Base-by-base conservation (phyloP, 2,329 filamentous ascomycete genomes). In the Clarireedia paspali region DNA sequence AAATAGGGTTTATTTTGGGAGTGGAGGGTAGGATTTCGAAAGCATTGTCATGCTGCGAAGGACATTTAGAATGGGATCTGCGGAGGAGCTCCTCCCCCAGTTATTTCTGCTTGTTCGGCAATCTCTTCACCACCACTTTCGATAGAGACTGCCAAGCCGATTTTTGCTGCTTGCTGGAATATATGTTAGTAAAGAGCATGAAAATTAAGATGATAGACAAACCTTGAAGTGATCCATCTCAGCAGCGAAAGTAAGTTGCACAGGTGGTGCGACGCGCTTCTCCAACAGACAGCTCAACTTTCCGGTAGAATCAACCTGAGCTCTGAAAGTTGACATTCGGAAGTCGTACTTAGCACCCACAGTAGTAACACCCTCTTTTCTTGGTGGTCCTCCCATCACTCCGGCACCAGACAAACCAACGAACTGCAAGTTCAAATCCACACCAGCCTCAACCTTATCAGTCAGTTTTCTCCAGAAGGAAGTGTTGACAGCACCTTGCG, bases 261-360 rank as follows among this genome's bases (percentile, higher is more conserved):
- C 91, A 27, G 91, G 88, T 62, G 91, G 90, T 30, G 91, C 91
- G 68, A 99, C 89, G 69, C 91, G 87, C 84, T 96, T 97, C 80
- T 99, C 94, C 64, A 97, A 77, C 68, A 96, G 76, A 70, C 90
- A 94, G 74, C 88, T 89, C 59, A 99, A 80, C 78, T 95, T 96
- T 72, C 94, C 94, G 71, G 89, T 85, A 68, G 91, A 95, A 75
- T 99, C 94, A 66, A 97, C 82, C 76, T 99, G 94, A 46, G 92
- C 94, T 63, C 92, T 85, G 84, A 96, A 96, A 50, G 90, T 94
- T 55, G 89, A 94, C 76, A 91, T 89, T 70, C 89, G 84, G 83
- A 99, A 99, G 72, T 96, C 92, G 75, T 99, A 99, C 76, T 99
- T 99, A 71, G 91, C 89, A 68, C 92, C 94, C 67, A 97, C 81